Percentiles rank a stretch among this genome's conserved stretches.
These are phyloP conservation scores for Cordyceps cateniannulata DNA, from an alignment of 2,329 filamentous ascomycete genomes.

Conservation along the genomic window DNA sequence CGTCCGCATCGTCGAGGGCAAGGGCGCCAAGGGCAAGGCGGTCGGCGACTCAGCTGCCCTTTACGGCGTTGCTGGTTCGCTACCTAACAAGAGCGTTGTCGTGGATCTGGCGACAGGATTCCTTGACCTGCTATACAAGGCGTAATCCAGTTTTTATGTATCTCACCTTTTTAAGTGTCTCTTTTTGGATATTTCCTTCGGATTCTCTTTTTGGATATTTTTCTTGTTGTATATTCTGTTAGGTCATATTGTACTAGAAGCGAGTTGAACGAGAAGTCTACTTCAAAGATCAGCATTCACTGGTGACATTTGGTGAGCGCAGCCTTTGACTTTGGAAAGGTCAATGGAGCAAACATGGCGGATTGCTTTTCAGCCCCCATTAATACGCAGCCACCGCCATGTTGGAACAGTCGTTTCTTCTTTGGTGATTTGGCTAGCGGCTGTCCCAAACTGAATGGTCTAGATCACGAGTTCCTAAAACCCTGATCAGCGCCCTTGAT, in stretches of 20 bases:
- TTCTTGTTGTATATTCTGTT: neutral
- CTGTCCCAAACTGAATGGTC: too few species aligned
- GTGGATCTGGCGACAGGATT: slow-evolving; percentile 86
- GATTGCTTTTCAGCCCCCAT: too few species aligned
- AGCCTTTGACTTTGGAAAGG: too few species aligned
- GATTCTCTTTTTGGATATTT: too few species aligned
- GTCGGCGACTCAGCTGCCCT: slow-evolving; percentile 78
- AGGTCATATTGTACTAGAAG: neutral
- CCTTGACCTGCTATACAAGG: slow-evolving; percentile 87
- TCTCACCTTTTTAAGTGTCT: neutral
- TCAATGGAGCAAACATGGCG: too few species aligned
- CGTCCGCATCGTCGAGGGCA: slow-evolving; percentile 63
- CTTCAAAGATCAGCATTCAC: too few species aligned
- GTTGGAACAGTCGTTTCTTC: too few species aligned
- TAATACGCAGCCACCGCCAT: too few species aligned
- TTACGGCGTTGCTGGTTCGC: slow-evolving; percentile 89
- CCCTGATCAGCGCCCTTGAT: too few species aligned
- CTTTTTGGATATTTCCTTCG: neutral
- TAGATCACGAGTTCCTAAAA: too few species aligned
- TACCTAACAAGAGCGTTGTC: slow-evolving; percentile 94
- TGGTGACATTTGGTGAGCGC: too few species aligned
- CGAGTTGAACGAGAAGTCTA: neutral
- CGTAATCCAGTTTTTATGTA: slow-evolving; percentile 35
- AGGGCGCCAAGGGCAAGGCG: slow-evolving; percentile 57
- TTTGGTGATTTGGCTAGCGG: too few species aligned